These are phyloP conservation scores for Mollisia scopiformis DNA, from an alignment of 2,329 filamentous ascomycete genomes.

Conservation along the genomic window DNA sequence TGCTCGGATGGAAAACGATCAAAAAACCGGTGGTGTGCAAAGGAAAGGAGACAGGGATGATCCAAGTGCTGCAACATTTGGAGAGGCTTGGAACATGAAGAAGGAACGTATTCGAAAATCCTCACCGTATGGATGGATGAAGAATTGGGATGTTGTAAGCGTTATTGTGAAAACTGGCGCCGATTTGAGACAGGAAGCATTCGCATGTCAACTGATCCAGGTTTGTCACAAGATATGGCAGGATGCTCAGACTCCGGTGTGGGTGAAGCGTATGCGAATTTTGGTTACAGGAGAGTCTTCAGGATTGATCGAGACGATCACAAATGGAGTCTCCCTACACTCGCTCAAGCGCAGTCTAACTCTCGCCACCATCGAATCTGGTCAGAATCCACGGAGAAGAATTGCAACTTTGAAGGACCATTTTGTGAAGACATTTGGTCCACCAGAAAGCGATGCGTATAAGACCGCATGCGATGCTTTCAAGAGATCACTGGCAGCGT, in stretches of 20 bases:
- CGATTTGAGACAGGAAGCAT: conserved; percentile 82
- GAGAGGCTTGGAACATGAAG: conserved; percentile 84
- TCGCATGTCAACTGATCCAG: conserved; percentile 82
- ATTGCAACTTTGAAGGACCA: conserved; percentile 83
- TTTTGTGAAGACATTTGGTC: conserved; percentile 79
- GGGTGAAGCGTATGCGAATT: conserved; percentile 88
- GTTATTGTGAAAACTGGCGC: conserved; percentile 88
- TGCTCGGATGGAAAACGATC: conserved; percentile 86
- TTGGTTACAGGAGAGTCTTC: conserved; percentile 84
- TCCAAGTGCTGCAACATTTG: conserved; percentile 83
- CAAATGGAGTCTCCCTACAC: conserved; percentile 85
- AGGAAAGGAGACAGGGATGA: conserved; percentile 83
- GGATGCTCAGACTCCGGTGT: conserved; percentile 75
- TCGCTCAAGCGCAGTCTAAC: conserved; percentile 83
- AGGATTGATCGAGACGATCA: conserved; percentile 85
- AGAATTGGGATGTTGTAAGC: conserved; percentile 85
- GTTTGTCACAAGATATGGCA: conserved; percentile 83
- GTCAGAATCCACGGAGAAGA: conserved; percentile 72
- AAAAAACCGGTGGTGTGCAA: conserved; percentile 83
- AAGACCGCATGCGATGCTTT: conserved; percentile 76
- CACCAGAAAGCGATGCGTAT: conserved; percentile 69
- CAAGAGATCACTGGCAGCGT: conserved; percentile 79
- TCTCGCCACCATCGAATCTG: conserved; percentile 72
- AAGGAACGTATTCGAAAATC: conserved; percentile 82
- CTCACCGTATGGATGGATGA: conserved; percentile 86